phyloP scores from a whole-genome alignment of 1,284 basidiomycete species.

The Crucibulum parvulum region DNA sequence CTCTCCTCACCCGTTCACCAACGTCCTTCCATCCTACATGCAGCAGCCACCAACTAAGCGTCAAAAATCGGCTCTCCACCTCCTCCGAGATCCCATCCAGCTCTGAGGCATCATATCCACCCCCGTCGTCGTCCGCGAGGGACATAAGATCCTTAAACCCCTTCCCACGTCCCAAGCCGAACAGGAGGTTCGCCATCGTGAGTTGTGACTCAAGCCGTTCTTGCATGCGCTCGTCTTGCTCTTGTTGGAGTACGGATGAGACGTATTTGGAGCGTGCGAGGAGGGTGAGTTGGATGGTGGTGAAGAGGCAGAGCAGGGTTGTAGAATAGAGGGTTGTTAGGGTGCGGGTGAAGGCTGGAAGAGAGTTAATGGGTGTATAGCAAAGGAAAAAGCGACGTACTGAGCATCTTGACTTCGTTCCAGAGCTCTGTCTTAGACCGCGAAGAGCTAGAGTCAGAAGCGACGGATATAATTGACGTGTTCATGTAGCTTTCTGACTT shows the following conservation, averaged over 20 bases:
- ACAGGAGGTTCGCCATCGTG: slow-evolving; percentile 38
- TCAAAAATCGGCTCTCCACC: slow-evolving; percentile 81
- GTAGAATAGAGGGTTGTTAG: slow-evolving; percentile 85
- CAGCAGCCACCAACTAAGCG: slow-evolving; percentile 90
- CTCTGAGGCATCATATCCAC: slow-evolving; percentile 17
- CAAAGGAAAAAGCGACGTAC: slow-evolving; percentile 46
- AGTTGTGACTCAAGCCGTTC: slow-evolving; percentile 51
- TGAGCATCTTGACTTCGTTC: slow-evolving; percentile 84
- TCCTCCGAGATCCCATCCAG: slow-evolving; percentile 51
- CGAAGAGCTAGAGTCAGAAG: slow-evolving; percentile 35
- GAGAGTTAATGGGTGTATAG: not conserved
- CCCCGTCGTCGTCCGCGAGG: slow-evolving; percentile 11
- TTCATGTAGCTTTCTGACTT: slow-evolving; percentile 4
- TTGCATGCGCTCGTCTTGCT: slow-evolving; percentile 63
- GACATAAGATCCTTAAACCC: slow-evolving; percentile 21
- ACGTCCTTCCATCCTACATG: slow-evolving; percentile 90
- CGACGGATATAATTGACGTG: slow-evolving; percentile 29
- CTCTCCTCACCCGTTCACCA: slow-evolving; percentile 71
- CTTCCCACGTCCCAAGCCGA: slow-evolving; percentile 25
- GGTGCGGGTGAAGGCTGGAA: slow-evolving; percentile 82
- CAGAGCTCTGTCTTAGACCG: slow-evolving; percentile 76
- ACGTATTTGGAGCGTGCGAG: slow-evolving; percentile 87
- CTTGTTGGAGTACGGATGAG: slow-evolving; percentile 68
- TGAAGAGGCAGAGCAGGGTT: slow-evolving; percentile 83
- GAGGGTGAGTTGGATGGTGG: slow-evolving; percentile 83